Percentiles rank a stretch among this genome's conserved stretches.
phyloP scores from a whole-genome alignment of 176 grass and related monocot genomes.

The Oryza punctata region DNA sequence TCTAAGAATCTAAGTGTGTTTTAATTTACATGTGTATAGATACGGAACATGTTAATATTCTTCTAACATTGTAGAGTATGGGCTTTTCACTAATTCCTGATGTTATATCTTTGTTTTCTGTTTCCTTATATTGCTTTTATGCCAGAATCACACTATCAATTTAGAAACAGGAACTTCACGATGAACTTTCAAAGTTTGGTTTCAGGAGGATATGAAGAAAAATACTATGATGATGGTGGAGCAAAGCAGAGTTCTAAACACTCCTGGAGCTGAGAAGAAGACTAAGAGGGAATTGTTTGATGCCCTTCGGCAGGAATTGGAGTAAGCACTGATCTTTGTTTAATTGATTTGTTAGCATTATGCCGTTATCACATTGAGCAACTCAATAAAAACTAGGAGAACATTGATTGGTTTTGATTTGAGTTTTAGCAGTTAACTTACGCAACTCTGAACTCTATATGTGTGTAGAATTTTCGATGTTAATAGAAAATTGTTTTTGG shows the following conservation, averaged over 20 bases:
- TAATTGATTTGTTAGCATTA: neutral
- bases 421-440: neutral
- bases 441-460: neutral
- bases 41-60: neutral
- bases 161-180: neutral
- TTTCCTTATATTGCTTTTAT: constrained; percentile 3
- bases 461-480: neutral
- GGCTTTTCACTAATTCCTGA: neutral
- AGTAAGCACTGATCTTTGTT: constrained; percentile 56
- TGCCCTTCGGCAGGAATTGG: constrained; percentile 80
- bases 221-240: constrained; percentile 98
- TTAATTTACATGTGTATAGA: neutral
- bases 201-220: constrained; percentile 98
- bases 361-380: neutral
- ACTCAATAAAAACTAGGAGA: neutral
- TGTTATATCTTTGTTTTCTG: neutral
- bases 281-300: constrained; percentile 95
- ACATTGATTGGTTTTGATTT: neutral
- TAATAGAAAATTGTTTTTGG: neutral
- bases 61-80: neutral
- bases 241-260: constrained; percentile 91
- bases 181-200: constrained; percentile 10
- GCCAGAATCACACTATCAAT: neutral
- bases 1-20: neutral
- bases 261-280: constrained; percentile 92